Base-by-base conservation (phyloP, 2,329 filamentous ascomycete genomes). In the Colletotrichum sublineola region DNA sequence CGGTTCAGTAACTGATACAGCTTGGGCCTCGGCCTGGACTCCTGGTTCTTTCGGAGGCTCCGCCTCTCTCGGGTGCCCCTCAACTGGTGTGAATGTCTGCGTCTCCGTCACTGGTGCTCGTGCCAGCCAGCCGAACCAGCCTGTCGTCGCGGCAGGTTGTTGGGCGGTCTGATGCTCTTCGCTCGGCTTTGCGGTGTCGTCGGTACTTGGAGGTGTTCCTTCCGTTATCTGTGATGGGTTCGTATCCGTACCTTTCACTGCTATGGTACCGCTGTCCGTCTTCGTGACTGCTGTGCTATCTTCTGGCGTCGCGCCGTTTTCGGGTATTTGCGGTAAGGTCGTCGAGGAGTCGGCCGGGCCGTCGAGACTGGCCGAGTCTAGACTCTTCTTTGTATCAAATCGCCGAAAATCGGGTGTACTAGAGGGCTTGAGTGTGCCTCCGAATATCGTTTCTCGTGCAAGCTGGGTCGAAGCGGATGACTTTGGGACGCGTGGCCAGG, bases 361-460 rank as follows among this genome's bases (percentile, higher is more conserved):
- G 61, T 81, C 78, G 40, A 80, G 40, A 68, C 77, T 79, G 73
- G 77, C 75, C 18, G 73, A 67, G 46, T 83, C 81, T 56, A 73
- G 63, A 55, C 75, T 76, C 74, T 80, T 87, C 71, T 81, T 86
- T 14, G 80, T 75, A 4, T 89, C 87, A 71, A 86, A 90, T 55
- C 86, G 85, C 67, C 83, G 84, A 42, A 90, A 82, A 75, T 90
- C 87, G 4, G 86, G 81, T 1, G 82, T 76, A 11, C 82, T 81
- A n/a, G 77, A 81, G 1, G 87, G 81, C 69, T 84, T 85, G 60
- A 86, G 79, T 3, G 87, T 89, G 60, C 86, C 88, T 40, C 89
- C 90, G 57, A 89, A 80, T 38, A 92, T 91, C 15, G 87, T 89
- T 78, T 92, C 90, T 74, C 84, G 85, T 4, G 89, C 88, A 56